Evolutionary conservation across 2,329 filamentous ascomycete species (phyloP).

Genomic region (Alternaria arbusti): DNA sequence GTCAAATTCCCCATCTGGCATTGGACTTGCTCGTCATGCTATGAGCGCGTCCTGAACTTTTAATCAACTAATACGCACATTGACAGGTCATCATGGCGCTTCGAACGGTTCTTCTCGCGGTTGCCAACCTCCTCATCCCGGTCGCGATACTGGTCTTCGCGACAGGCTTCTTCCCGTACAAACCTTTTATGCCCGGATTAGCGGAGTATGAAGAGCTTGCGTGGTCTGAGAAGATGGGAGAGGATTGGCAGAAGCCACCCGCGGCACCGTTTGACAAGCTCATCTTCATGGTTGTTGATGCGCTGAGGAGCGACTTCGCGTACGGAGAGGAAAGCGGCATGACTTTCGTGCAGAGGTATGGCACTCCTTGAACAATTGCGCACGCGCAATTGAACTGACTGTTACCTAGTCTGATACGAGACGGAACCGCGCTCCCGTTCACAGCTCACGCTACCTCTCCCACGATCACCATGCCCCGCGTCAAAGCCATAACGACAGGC

Average conservation of each 20-base stretch:
- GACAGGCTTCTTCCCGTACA: conserved; percentile 95
- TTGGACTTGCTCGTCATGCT: conserved; percentile 16
- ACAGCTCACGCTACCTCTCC: conserved; percentile 96
- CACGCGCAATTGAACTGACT: not conserved
- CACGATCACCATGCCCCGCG: conserved; percentile 96
- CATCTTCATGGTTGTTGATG: conserved; percentile 98
- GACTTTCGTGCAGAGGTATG: conserved; percentile 82
- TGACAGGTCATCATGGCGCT: conserved; percentile 27
- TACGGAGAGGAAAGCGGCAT: conserved; percentile 83
- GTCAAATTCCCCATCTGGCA: not conserved
- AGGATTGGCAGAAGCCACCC: conserved; percentile 54
- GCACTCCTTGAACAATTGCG: not conserved
- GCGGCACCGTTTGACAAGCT: conserved; percentile 82
- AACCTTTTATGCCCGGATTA: conserved; percentile 86
- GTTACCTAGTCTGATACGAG: conserved; percentile 73
- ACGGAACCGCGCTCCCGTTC: conserved; percentile 86
- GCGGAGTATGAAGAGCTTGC: conserved; percentile 69
- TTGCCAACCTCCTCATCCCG: conserved; percentile 80
- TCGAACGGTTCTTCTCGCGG: conserved; percentile 56
- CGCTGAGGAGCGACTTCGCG: conserved; percentile 88
- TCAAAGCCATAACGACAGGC: conserved; percentile 96
- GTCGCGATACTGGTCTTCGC: conserved; percentile 74
- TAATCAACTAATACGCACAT: conserved; percentile 7
- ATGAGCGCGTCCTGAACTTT: not conserved
- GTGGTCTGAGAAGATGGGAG: conserved; percentile 49